A percentile compares a stretch with the other conserved stretches of the same genome.
phyloP scores from a whole-genome alignment of 2,329 filamentous ascomycete genomes.

The Neocatenulostroma microsporum region DNA sequence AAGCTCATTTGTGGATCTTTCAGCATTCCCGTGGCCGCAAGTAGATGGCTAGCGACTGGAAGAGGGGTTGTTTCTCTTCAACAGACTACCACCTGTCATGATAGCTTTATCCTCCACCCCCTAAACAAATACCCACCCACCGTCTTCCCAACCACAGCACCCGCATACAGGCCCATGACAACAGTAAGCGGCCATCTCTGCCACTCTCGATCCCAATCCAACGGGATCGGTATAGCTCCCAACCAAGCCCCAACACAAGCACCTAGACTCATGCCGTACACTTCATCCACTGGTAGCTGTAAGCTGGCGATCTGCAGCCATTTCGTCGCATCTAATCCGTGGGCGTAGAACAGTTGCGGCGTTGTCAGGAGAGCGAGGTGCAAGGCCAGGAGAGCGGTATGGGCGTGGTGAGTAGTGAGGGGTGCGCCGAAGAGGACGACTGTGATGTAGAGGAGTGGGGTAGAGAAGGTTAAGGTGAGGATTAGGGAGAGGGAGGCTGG shows the following conservation, averaged over 20 bases:
- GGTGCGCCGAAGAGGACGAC: conserved; percentile 89
- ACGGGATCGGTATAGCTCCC: conserved; percentile 85
- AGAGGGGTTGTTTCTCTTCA: too few relatives aligned
- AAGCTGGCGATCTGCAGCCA: conserved; percentile 66
- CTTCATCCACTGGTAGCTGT: conserved; percentile 68
- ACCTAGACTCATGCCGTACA: conserved; percentile 75
- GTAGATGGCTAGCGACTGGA: too few relatives aligned
- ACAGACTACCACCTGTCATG: too few relatives aligned
- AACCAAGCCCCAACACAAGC: conserved; percentile 78
- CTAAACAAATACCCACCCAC: conserved; percentile 45
- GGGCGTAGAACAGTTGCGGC: conserved; percentile 76
- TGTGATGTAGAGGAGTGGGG: conserved; percentile 51
- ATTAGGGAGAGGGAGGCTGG: conserved; percentile 63
- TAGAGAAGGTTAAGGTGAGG: conserved; percentile 47
- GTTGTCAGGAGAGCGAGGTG: conserved; percentile 74
- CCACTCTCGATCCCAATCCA: conserved; percentile 99
- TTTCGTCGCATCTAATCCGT: conserved; percentile 63
- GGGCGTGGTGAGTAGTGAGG: conserved; percentile 66
- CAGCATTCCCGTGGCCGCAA: too few relatives aligned
- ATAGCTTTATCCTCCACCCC: conserved; percentile 36
- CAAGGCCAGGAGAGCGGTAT: conserved; percentile 71
- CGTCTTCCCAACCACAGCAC: conserved; percentile 64
- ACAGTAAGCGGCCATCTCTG: conserved; percentile 97
- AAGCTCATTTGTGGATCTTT: too few relatives aligned
- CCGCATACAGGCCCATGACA: conserved; percentile 70